Evolutionary conservation across 148 eudicot genomes (phyloP), one percentile per base, ranked within the genome.

Genomic region (Tetragonia tetragonoides): DNA sequence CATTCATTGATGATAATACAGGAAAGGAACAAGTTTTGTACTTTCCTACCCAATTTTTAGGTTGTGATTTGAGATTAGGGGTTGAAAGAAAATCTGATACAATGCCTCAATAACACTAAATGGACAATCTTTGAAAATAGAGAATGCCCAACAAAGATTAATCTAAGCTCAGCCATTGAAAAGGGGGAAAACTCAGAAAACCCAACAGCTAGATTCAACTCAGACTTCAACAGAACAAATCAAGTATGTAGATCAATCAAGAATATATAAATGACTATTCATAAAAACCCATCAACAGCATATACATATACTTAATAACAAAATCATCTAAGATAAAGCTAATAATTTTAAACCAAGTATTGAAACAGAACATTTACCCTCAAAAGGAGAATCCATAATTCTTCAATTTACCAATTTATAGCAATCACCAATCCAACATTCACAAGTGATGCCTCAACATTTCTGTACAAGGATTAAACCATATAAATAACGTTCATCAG

Each of bases 311-410:
- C 18, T 11, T 28, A 16, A 38, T 4, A 49, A 53, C 53, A 40
- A 46, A 41, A 60, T 14, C 34, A 64, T 12, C 21, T 3, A 66
- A 47, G 6, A 1, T 10, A 61, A 60, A 44, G 28, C 34, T 41
- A 57, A 76, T 53, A 53, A 65, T 16, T 39, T 39, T 8, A 54
- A 24, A 10, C 63, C 71, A 70, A 47, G 38, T 24, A 77, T 8
- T 17, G 53, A 66, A 79, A 62, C 28, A 81, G 44, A 69, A 49
- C 16, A 73, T 40, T 79, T 86, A 90, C 94, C 94, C 83, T 90
- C 86, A 57, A 86, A 84, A 81, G 86, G 77, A 57, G 87, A 84
- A 84, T 83, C 86, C 94, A 90, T 90, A 40, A 77, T 70, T 72
- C 61, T 70, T 62, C 34, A 68, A 57, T 61, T 70, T 18, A 61